A percentile compares a stretch with the other conserved stretches of the same genome.
These are phyloP conservation scores for Ampelomyces quisqualis DNA, from an alignment of 2,329 filamentous ascomycete genomes.

Conservation along the genomic window DNA sequence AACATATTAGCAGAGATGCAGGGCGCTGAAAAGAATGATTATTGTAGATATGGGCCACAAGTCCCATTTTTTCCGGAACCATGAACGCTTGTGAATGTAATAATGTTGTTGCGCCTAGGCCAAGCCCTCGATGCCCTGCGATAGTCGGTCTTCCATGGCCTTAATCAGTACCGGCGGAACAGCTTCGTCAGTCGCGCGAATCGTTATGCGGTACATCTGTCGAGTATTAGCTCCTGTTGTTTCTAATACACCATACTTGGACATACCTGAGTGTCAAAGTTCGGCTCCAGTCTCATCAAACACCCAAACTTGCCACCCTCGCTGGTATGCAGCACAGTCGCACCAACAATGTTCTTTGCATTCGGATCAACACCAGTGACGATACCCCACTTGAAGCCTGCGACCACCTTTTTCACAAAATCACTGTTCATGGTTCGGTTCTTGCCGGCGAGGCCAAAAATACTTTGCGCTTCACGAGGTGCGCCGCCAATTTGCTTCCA, in stretches of 20 bases:
- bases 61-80: too few species aligned
- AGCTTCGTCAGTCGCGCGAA: slow-evolving; percentile 88
- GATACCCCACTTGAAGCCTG: slow-evolving; percentile 88
- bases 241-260: not conserved
- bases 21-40: too few species aligned
- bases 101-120: slow-evolving; percentile 8
- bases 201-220: slow-evolving; percentile 93
- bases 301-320: slow-evolving; percentile 91
- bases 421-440: slow-evolving; percentile 66
- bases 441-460: slow-evolving; percentile 69
- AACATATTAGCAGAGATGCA: not conserved
- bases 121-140: slow-evolving; percentile 52
- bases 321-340: slow-evolving; percentile 78
- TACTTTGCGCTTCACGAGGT: slow-evolving; percentile 81
- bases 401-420: slow-evolving; percentile 71
- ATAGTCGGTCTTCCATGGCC: slow-evolving; percentile 81
- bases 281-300: slow-evolving; percentile 89
- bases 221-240: slow-evolving; percentile 16
- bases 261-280: slow-evolving; percentile 84
- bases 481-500: slow-evolving; percentile 97
- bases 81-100: not conserved
- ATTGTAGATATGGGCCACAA: too few species aligned
- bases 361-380: slow-evolving; percentile 88
- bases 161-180: slow-evolving; percentile 80
- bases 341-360: slow-evolving; percentile 87